A percentile compares a stretch with the other conserved stretches of the same genome.
Conservation (phyloP, 768 basidiomycete species). For the Lactarius trivialis region DNA sequence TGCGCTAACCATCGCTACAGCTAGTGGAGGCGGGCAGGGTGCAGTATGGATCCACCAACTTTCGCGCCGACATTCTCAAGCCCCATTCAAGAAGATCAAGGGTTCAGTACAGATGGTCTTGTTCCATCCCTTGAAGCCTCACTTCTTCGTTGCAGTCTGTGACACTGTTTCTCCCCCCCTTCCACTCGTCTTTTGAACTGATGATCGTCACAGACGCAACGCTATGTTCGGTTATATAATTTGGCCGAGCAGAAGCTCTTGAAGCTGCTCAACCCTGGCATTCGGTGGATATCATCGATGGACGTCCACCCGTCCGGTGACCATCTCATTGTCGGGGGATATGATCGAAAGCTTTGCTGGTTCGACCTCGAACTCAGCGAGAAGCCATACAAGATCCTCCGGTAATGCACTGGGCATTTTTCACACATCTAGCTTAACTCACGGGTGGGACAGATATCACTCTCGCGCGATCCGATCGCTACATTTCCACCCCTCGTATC, state of each 20-base stretch:
- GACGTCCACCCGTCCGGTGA: slow-evolving; percentile 95
- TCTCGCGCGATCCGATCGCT: slow-evolving; percentile 87
- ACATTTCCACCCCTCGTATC: slow-evolving; percentile 90
- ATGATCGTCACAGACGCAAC: slow-evolving; percentile 65
- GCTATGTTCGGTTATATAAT: slow-evolving; percentile 93
- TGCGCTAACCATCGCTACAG: slow-evolving; percentile 30
- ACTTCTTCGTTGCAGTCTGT: slow-evolving; percentile 96
- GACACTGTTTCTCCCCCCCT: not conserved
- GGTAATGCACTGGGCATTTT: slow-evolving; percentile 44
- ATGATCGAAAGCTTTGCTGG: slow-evolving; percentile 97
- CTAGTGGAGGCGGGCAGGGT: slow-evolving; percentile 63
- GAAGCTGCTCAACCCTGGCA: slow-evolving; percentile 91
- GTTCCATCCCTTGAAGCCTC: slow-evolving; percentile 91
- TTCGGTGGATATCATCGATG: slow-evolving; percentile 96
- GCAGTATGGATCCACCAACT: slow-evolving; percentile 96
- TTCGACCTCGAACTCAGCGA: slow-evolving; percentile 96
- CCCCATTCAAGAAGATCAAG: slow-evolving; percentile 94
- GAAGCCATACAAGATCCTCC: slow-evolving; percentile 94
- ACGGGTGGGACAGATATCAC: slow-evolving; percentile 63
- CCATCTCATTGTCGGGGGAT: slow-evolving; percentile 94
- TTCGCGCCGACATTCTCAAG: slow-evolving; percentile 90
- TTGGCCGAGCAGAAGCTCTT: slow-evolving; percentile 87
- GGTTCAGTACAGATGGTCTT: slow-evolving; percentile 84
- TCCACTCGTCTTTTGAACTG: slow-evolving; percentile 1
- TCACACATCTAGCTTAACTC: not conserved